Evolutionary conservation across 768 basidiomycete genomes (phyloP).

Genomic region (Collybiopsis confluens): DNA sequence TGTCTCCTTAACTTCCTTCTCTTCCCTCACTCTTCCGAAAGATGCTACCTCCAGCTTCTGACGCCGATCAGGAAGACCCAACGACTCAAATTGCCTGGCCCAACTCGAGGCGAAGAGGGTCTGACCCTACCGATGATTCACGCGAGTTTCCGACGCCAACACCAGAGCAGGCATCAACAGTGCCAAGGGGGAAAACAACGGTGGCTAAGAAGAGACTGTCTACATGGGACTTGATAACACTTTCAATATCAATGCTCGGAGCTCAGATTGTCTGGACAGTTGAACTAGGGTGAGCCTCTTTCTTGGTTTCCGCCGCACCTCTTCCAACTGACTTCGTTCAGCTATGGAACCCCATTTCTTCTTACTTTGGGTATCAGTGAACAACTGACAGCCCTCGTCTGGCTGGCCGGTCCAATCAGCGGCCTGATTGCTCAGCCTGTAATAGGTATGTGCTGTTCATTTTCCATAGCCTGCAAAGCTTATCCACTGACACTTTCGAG

Average conservation of each 20-base stretch:
- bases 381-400: conserved; percentile 89
- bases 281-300: conserved; percentile 73
- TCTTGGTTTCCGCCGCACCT: no score
- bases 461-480: neutral
- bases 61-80: conserved; percentile 65
- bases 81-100: conserved; percentile 81
- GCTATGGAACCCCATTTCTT: conserved; percentile 95
- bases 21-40: conserved; percentile 10
- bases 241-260: conserved; percentile 91
- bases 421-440: conserved; percentile 96
- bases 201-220: conserved; percentile 32
- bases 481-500: conserved; percentile 3
- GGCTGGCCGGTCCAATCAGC: conserved; percentile 93
- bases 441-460: conserved; percentile 59
- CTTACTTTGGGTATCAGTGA: conserved; percentile 78
- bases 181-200: conserved; percentile 10
- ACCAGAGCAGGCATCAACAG: conserved; percentile 16
- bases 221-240: conserved; percentile 73
- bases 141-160: conserved; percentile 9
- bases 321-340: no score
- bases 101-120: conserved; percentile 31
- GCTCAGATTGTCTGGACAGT: conserved; percentile 96
- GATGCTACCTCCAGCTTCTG: conserved; percentile 60
- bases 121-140: neutral
- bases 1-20: conserved; percentile 6